Base-by-base conservation (phyloP, 257 asterid species). In the Solanum bulbocastanum region DNA sequence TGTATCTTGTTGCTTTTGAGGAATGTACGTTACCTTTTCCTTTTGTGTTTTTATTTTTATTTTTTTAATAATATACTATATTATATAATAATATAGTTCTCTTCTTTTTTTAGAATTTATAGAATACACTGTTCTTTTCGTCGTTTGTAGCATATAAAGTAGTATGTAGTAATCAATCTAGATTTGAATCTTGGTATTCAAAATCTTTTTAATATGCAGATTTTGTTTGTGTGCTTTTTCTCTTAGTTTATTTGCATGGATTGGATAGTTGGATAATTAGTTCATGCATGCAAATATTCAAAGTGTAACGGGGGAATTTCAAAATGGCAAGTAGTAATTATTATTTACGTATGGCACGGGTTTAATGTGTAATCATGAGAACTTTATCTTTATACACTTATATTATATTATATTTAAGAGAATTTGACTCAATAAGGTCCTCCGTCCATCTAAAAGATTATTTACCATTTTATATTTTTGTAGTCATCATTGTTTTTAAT, bases 1-100 rank as follows among this genome's bases (percentile, higher is more conserved):
- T 92, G 91, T 90, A 66, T 90, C 87, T 84, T 36, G 92, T 88
- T 90, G 90, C 92, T 92, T 90, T 90, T 92, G 87, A 90, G 91
- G 92, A 79, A 82, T 90, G 86, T 88, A 56, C 65, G 65, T 30
- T 49, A 56, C 18, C 42, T 22, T 66, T 71, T 58, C 71, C 68
- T 62, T 52, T 56, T 56, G 56, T 56, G 10, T 18, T 78, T 36
- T 23, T 39, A 14, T 36, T 74, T 73, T 35, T 8, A 30, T 46
- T 49, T 46, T 7, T 27, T n/a, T 46, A 4, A 46, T 44, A 44
- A 12, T 44, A 44, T 44, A 44, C 52, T 44, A 44, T 44, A 44
- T 35, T 25, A 25, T 37, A 44, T 30, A 30, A 60, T 68, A 18
- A 35, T 73, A 40, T 78, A 79, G 40, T 15, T 79, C 85, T 79